Evolutionary conservation across 257 asterid species (phyloP).

Genomic region (Rauvolfia tetraphylla): DNA sequence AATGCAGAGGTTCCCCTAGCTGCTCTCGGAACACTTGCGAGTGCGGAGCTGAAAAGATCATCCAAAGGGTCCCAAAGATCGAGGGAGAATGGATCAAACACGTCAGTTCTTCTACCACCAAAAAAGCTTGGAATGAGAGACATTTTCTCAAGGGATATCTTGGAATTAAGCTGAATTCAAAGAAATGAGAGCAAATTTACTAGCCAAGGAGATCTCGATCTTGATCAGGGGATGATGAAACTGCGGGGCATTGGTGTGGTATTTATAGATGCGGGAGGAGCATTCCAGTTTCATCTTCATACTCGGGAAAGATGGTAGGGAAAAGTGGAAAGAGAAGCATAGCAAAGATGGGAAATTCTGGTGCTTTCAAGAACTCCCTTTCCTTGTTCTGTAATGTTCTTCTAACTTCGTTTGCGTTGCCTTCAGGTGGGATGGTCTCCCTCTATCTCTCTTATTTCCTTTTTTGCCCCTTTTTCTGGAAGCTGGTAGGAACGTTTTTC

Average conservation of each 20-base stretch:
- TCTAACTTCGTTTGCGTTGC: neutral
- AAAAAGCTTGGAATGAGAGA: conserved; percentile 8
- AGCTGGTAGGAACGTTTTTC: too few relatives aligned
- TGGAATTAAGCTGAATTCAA: neutral
- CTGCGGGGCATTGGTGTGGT: neutral
- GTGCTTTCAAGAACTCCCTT: neutral
- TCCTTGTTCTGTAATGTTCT: conserved; percentile 1
- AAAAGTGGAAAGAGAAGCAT: neutral
- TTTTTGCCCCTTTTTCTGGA: too few relatives aligned
- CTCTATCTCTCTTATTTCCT: too few relatives aligned
- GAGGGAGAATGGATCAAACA: conserved; percentile 6
- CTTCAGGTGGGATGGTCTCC: too few relatives aligned
- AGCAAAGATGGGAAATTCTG: neutral
- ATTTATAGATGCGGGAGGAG: neutral
- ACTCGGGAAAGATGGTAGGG: too few relatives aligned
- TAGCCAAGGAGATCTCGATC: neutral
- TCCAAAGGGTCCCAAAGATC: neutral
- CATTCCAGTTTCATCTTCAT: neutral
- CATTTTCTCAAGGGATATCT: neutral
- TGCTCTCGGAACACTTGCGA: neutral
- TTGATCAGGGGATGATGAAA: neutral
- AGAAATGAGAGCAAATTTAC: too few relatives aligned
- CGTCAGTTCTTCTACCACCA: neutral
- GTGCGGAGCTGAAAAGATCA: neutral
- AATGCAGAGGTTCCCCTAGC: conserved; percentile 3